These are phyloP conservation scores for Trichophyton equinum DNA, from an alignment of 2,329 filamentous ascomycete genomes.

Conservation along the genomic window DNA sequence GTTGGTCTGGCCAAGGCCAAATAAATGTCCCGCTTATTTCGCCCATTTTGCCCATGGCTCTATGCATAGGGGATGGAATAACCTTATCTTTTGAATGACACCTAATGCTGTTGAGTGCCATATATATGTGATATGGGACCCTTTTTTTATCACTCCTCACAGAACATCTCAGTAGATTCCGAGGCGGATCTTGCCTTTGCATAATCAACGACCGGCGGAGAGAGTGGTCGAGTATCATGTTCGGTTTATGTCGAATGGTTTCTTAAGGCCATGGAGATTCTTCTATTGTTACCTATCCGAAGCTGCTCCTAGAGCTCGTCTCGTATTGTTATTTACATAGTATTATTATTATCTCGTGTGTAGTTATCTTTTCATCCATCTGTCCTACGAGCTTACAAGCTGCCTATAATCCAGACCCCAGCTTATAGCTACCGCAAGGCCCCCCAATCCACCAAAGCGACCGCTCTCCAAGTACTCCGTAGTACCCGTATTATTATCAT, in stretches of 20 bases:
- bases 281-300: neutral
- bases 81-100: neutral
- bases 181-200: neutral
- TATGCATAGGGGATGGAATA: neutral
- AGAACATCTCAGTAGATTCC: neutral
- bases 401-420: neutral
- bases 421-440: neutral
- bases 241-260: neutral
- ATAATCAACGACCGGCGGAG: neutral
- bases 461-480: neutral
- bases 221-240: neutral
- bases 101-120: neutral
- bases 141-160: neutral
- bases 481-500: neutral
- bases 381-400: neutral
- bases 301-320: neutral
- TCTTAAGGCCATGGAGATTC: neutral
- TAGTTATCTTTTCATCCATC: neutral
- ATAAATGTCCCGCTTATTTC: neutral
- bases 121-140: neutral
- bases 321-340: neutral
- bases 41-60: neutral
- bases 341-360: neutral
- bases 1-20: slow-evolving; percentile 68
- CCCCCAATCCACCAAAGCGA: neutral